phyloP scores from a whole-genome alignment of 1,284 basidiomycete genomes.

The Sphaerobolus stellatus region DNA sequence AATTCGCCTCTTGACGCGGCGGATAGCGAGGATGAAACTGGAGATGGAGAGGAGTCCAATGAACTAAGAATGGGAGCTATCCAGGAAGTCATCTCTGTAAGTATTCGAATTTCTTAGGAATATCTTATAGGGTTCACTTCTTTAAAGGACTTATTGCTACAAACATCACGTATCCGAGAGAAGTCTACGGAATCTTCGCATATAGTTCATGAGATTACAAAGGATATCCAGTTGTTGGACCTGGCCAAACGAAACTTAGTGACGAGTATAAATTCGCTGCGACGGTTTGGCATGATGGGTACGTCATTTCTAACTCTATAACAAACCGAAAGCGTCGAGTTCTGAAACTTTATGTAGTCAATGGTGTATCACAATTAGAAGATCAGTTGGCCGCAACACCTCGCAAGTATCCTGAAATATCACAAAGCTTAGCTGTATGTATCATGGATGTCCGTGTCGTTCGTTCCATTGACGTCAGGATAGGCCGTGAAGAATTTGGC shows the following conservation, averaged over 20 bases:
- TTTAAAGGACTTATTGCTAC: slow-evolving; percentile 80
- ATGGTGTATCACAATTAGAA: slow-evolving; percentile 79
- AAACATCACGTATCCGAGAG: slow-evolving; percentile 92
- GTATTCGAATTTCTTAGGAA: slow-evolving; percentile 16
- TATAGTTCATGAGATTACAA: slow-evolving; percentile 92
- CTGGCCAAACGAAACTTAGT: slow-evolving; percentile 92
- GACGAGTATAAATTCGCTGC: slow-evolving; percentile 86
- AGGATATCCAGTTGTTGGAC: slow-evolving; percentile 95
- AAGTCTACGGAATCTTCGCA: slow-evolving; percentile 96
- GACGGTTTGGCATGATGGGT: slow-evolving; percentile 94
- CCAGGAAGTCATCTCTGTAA: slow-evolving; percentile 90
- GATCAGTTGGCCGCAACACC: slow-evolving; percentile 62
- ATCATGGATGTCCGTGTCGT: slow-evolving; percentile 11
- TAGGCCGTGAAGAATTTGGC: slow-evolving; percentile 89
- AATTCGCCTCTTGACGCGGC: not conserved
- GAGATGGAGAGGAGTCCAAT: not conserved
- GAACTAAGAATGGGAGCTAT: slow-evolving; percentile 72
- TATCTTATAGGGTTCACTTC: not conserved
- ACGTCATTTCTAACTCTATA: slow-evolving; percentile 24
- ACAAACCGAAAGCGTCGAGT: too few species aligned
- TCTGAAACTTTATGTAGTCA: slow-evolving; percentile 45
- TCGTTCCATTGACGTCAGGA: slow-evolving; percentile 6
- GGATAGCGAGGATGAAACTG: not conserved
- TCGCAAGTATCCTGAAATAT: slow-evolving; percentile 80
- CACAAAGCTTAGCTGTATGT: slow-evolving; percentile 74